Evolutionary conservation across 441 rosid genomes (phyloP).

Genomic region (Mallotus japonicus): DNA sequence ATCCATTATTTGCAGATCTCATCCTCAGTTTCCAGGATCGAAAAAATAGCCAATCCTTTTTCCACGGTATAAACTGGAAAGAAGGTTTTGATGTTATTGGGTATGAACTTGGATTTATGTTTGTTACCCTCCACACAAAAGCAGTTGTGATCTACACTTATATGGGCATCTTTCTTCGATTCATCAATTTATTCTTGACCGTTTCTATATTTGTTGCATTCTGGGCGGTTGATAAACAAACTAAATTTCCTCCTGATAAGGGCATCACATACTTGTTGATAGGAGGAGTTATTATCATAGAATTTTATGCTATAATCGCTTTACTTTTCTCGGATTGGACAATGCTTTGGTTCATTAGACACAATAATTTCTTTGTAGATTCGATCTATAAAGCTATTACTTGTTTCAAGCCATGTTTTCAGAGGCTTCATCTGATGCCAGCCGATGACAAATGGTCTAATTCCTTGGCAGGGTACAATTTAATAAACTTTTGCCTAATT

Average conservation of each 20-base stretch:
- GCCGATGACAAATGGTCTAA: slow-evolving; percentile 24
- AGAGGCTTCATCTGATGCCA: not conserved
- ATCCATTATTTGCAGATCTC: slow-evolving; percentile 37
- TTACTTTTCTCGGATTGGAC: slow-evolving; percentile 25
- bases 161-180: slow-evolving; percentile 13
- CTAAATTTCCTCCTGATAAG: not conserved
- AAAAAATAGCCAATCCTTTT: slow-evolving; percentile 30
- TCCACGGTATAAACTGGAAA: not conserved
- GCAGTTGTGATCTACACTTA: slow-evolving; percentile 16
- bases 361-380: not conserved
- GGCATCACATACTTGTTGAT: slow-evolving; percentile 12
- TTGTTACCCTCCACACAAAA: slow-evolving; percentile 30
- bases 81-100: slow-evolving; percentile 27
- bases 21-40: slow-evolving; percentile 34
- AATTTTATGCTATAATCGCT: slow-evolving; percentile 10
- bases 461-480: slow-evolving; percentile 18
- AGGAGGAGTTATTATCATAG: slow-evolving; percentile 20
- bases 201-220: slow-evolving; percentile 6
- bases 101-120: slow-evolving; percentile 31
- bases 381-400: not conserved
- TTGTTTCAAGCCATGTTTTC: not conserved
- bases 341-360: slow-evolving; percentile 6
- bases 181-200: slow-evolving; percentile 24
- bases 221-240: not conserved
- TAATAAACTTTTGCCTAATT: slow-evolving; percentile 9